Conservation (phyloP, 306 rosid genomes). For the Carpinus viminea region DNA sequence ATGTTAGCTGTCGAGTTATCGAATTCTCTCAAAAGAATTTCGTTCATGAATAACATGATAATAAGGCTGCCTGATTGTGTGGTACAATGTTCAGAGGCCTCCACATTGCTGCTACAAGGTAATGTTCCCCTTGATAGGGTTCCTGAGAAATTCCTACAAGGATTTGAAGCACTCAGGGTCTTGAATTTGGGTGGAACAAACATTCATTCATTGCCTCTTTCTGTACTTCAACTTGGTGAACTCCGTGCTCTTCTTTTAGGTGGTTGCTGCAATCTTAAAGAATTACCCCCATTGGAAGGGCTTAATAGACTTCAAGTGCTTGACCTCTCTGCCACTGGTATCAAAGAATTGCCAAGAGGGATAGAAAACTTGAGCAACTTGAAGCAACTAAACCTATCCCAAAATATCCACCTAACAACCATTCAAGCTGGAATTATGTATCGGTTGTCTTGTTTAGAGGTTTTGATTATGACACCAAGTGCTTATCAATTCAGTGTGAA, state of each 20-base stretch:
- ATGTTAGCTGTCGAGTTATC: background rate
- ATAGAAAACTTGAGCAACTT: constrained; percentile 17
- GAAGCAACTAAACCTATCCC: constrained; percentile 22
- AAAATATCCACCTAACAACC: constrained; percentile 2
- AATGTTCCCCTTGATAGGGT: background rate
- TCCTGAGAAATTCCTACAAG: constrained; percentile 11
- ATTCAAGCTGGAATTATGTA: constrained; percentile 10
- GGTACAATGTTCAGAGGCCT: background rate
- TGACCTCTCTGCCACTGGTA: constrained; percentile 17
- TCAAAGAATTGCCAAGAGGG: constrained; percentile 16
- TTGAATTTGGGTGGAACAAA: constrained; percentile 9
- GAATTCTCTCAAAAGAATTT: constrained; percentile 5
- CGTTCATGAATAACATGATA: constrained; percentile 12
- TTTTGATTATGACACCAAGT: constrained; percentile 13
- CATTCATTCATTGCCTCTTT: constrained; percentile 9
- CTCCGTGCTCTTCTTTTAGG: constrained; percentile 17
- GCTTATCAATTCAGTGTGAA: background rate
- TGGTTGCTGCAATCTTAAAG: constrained; percentile 17
- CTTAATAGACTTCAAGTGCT: constrained; percentile 21
- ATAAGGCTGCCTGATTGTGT: background rate
- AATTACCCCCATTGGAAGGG: constrained; percentile 5
- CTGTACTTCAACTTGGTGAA: constrained; percentile 11
- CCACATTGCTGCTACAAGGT: constrained; percentile 12
- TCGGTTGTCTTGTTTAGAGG: constrained; percentile 23
- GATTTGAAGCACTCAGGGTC: background rate